Evolutionary conservation across 2,329 filamentous ascomycete species (phyloP).

Genomic region (Ophiostoma sp.): DNA sequence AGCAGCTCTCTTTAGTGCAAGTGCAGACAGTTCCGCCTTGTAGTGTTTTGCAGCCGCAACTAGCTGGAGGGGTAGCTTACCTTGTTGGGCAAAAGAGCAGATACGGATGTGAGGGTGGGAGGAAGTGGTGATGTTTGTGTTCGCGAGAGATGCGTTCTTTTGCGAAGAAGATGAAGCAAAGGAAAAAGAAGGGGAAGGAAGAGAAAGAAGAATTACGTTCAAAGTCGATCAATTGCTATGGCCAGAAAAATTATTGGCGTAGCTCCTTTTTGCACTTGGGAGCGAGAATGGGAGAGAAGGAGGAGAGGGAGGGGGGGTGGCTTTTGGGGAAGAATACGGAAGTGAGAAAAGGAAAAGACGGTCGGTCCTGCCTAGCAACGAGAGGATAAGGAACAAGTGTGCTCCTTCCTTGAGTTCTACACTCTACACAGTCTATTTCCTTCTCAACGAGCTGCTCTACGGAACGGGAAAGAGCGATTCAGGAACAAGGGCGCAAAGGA

Average conservation of each 20-base stretch:
- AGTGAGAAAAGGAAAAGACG: conserved; percentile 17
- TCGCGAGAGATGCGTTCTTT: conserved; percentile 15
- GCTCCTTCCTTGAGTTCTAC: conserved; percentile 6
- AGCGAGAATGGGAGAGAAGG: background rate
- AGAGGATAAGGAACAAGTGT: conserved; percentile 16
- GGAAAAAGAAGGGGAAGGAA: conserved; percentile 17
- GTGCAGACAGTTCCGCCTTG: conserved; percentile 9
- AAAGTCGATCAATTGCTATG: conserved; percentile 21
- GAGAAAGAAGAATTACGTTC: conserved; percentile 23
- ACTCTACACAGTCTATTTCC: background rate
- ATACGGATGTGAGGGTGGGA: conserved; percentile 10
- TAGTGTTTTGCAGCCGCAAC: conserved; percentile 2
- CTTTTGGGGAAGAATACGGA: conserved; percentile 14
- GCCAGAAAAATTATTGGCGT: conserved; percentile 25
- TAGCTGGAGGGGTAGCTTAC: conserved; percentile 19
- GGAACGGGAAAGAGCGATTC: conserved; percentile 20
- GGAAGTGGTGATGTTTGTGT: conserved; percentile 7
- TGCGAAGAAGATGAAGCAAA: conserved; percentile 16
- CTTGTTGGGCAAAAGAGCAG: conserved; percentile 21
- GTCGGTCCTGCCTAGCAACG: conserved; percentile 23
- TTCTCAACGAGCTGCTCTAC: conserved; percentile 1
- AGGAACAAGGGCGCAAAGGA: conserved; percentile 18
- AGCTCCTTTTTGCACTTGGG: conserved; percentile 20
- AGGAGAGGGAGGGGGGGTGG: conserved; percentile 16
- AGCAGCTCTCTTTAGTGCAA: background rate